These are phyloP conservation scores for Hydnum rufescens DNA, from an alignment of 768 basidiomycete species.

Conservation along the genomic window DNA sequence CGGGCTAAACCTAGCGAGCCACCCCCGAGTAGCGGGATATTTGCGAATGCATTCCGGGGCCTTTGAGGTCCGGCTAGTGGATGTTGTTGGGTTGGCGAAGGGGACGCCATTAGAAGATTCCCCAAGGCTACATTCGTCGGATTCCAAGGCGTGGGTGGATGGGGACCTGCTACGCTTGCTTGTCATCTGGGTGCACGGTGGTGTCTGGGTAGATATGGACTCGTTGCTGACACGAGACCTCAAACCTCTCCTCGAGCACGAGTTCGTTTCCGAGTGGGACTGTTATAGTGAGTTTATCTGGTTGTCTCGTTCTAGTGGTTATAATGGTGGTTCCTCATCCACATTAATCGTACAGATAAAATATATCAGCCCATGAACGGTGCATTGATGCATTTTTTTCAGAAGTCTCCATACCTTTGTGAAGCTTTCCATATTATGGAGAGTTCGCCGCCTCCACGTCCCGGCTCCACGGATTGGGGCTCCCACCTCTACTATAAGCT, in stretches of 20 bases:
- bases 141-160: conserved; percentile 81
- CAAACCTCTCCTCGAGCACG: conserved; percentile 71
- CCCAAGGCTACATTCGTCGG: conserved; percentile 35
- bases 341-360: conserved; percentile 42
- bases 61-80: conserved; percentile 49
- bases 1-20: conserved; percentile 28
- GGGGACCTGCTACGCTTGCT: conserved; percentile 82
- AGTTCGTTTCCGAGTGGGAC: conserved; percentile 98
- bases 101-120: conserved; percentile 64
- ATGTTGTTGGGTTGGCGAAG: conserved; percentile 42
- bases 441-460: conserved; percentile 40
- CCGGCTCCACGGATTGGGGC: conserved; percentile 86
- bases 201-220: conserved; percentile 98
- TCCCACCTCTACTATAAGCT: conserved; percentile 78
- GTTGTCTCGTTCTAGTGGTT: neutral
- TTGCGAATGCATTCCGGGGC: conserved; percentile 41
- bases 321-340: too few species aligned
- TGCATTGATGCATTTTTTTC: conserved; percentile 81
- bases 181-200: conserved; percentile 75
- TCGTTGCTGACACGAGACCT: conserved; percentile 77
- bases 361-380: conserved; percentile 69
- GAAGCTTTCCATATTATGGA: conserved; percentile 85
- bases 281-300: conserved; percentile 59
- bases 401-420: conserved; percentile 88
- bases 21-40: conserved; percentile 41